Percentiles rank a stretch among this genome's conserved stretches.
Conservation (phyloP, 2,329 filamentous ascomycete genomes). For the Ophiosphaerella korrae region DNA sequence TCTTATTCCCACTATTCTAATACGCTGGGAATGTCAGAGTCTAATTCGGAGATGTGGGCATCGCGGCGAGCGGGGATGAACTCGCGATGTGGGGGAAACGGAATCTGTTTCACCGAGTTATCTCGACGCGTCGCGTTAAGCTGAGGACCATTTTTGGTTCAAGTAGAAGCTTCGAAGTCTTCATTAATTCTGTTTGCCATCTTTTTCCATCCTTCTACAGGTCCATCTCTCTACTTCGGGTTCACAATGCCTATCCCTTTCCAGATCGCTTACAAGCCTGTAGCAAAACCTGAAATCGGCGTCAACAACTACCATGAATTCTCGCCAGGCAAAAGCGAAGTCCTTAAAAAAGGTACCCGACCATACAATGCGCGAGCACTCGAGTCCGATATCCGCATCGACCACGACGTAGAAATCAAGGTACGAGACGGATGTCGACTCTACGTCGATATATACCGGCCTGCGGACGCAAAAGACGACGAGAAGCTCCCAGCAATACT, state of each 20-base stretch:
- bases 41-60: no score
- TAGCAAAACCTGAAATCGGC: conserved; percentile 44
- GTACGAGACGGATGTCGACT: conserved; percentile 51
- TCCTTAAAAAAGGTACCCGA: conserved; percentile 47
- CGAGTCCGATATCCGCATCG: conserved; percentile 49
- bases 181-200: background rate
- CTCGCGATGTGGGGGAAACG: background rate
- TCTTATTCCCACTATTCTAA: background rate
- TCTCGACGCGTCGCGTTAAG: no score
- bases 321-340: conserved; percentile 47
- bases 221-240: background rate
- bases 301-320: conserved; percentile 51
- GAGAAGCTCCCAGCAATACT: conserved; percentile 52
- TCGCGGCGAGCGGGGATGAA: background rate
- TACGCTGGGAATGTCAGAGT: background rate
- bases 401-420: conserved; percentile 53
- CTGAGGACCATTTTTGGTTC: background rate
- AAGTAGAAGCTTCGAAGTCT: background rate
- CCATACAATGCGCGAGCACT: conserved; percentile 44
- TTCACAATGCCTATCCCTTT: conserved; percentile 37
- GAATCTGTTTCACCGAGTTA: no score
- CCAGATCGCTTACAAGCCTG: conserved; percentile 37
- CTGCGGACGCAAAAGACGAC: conserved; percentile 33
- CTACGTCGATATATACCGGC: conserved; percentile 54
- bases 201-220: background rate